These are phyloP conservation scores for Excoecaria cochinchinensis DNA, from an alignment of 345 rosid genomes.

Conservation along the genomic window DNA sequence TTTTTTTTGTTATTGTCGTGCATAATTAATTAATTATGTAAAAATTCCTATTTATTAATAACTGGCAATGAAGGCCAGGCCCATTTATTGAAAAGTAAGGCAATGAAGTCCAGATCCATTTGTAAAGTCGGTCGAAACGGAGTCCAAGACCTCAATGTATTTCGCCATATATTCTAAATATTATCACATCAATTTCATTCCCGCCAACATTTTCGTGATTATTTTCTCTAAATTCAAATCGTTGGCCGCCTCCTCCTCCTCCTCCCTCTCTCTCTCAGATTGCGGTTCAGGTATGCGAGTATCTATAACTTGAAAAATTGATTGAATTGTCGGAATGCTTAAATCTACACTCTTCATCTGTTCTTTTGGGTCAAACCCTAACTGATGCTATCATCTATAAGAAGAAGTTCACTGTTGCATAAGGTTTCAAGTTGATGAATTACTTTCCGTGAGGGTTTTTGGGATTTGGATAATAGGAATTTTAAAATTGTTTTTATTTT, in stretches of 20 bases:
- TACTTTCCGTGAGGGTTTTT: neutral
- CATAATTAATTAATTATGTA: too few species aligned
- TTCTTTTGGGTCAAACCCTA: neutral
- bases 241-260: neutral
- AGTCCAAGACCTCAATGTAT: neutral
- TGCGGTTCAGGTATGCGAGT: neutral
- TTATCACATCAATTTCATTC: neutral
- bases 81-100: too few species aligned
- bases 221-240: constrained; percentile 2
- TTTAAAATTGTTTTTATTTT: neutral
- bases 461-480: neutral
- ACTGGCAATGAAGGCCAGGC: too few species aligned
- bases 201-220: constrained; percentile 9
- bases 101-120: neutral
- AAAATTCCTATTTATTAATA: too few species aligned
- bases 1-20: too few species aligned
- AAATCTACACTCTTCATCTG: neutral
- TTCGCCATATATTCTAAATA: neutral
- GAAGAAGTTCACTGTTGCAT: neutral
- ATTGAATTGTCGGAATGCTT: neutral
- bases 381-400: neutral
- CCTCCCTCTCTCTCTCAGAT: neutral
- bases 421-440: neutral
- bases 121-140: neutral
- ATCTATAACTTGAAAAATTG: neutral